Base-by-base conservation (phyloP, 1,139 yeast genomes). In the Scheffersomyces lignicola region DNA sequence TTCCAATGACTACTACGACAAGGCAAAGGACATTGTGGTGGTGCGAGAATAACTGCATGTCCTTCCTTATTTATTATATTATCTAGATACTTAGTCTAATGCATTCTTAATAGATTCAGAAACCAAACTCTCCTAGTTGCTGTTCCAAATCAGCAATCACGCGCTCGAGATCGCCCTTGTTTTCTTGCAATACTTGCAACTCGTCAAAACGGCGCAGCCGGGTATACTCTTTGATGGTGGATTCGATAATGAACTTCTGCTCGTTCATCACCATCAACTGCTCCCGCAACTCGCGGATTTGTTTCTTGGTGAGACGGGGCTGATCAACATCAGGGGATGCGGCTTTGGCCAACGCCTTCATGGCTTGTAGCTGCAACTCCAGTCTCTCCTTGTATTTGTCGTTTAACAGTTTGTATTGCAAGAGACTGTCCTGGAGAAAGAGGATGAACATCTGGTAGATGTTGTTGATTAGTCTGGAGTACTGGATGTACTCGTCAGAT, bases 181-280 rank as follows among this genome's bases (percentile, higher is more conserved):
- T 87, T 24, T 60, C 70, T 27, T 76, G 73, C 35, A 90, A 61
- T 0, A 87, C 73, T 14, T 64, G 66, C 32, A 88, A 60, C 52
- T 88, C 96, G 43, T 89, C 96, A 52, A 87, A 88, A 44, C 78
- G 76, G 29, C 97, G 65, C 37, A 76, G 78, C 43, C 69, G 71
- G 39, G 83, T 86, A 29, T 83, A 77, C 13, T 73, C 78, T 4
- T 69, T 65, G 14, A 85, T 73, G 72, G 83, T 74, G 16, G 75
- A 72, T 38, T 78, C 77, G 3, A 90, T 80, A 42, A 90, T 59
- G 48, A 77, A 88, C 50, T 72, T 71, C 51, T 90, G 97, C 52
- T 90, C 97, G 44, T 83, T 83, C 59, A 88, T 65, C 10, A 90
- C 96, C 83, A 89, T 84, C 38, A 90, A 59, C 46, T 84, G 83